Evolutionary conservation across 2,329 filamentous ascomycete genomes (phyloP).

Genomic region (Trichophaea hybrida): DNA sequence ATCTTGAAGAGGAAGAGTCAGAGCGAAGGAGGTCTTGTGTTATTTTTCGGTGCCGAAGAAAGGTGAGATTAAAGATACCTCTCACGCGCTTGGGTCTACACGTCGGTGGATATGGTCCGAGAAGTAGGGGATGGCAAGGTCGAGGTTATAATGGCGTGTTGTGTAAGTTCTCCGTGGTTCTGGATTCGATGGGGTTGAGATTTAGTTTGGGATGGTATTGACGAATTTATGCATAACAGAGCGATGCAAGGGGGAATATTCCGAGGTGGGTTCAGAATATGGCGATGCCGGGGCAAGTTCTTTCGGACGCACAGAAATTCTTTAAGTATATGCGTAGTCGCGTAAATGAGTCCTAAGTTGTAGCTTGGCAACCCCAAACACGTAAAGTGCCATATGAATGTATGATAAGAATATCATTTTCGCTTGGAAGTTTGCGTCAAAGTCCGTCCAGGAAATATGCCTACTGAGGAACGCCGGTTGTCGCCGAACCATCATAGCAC

Average conservation of each 20-base stretch:
- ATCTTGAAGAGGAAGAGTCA: conserved; percentile 4
- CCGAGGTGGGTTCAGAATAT: conserved; percentile 23
- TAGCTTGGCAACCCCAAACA: too few relatives aligned
- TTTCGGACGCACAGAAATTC: conserved; percentile 16
- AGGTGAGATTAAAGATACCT: conserved; percentile 10
- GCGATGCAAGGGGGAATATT: conserved; percentile 20
- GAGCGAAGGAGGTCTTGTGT: conserved; percentile 10
- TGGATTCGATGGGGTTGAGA: too few relatives aligned
- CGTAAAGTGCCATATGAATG: too few relatives aligned
- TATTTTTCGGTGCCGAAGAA: conserved; percentile 13
- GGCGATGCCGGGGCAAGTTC: conserved; percentile 18
- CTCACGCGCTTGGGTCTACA: conserved; percentile 14
- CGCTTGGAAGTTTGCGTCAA: too few relatives aligned
- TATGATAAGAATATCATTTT: too few relatives aligned
- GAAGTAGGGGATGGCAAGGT: conserved; percentile 16
- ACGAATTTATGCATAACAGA: conserved; percentile 3
- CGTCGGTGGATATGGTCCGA: conserved; percentile 14
- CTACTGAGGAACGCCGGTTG: too few relatives aligned
- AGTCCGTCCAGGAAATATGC: too few relatives aligned
- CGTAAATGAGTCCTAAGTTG: too few relatives aligned
- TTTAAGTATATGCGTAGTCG: conserved; percentile 13
- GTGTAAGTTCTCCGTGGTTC: not conserved
- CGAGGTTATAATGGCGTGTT: not conserved
- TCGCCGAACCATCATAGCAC: too few relatives aligned
- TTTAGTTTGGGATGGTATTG: too few relatives aligned